Evolutionary conservation across 768 basidiomycete species (phyloP), one percentile per base, ranked within the genome.

Genomic region (Leccinum obscurum): DNA sequence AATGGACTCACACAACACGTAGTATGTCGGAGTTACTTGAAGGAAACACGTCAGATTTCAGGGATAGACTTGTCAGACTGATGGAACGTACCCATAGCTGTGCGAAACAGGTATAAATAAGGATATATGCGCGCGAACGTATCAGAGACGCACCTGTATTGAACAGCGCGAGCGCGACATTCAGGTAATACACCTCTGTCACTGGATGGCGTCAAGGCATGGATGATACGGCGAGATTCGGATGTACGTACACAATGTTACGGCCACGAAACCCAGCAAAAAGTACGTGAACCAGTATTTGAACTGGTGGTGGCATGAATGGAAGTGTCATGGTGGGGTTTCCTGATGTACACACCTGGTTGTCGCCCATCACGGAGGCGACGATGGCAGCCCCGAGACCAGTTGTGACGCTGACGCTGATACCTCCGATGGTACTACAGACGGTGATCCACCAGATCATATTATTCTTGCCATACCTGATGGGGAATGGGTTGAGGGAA

Each of bases 401-500:
- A 34, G 93, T 95, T 14, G 95, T 96, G 57, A 96, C 95, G 66
- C 90, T 93, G 64, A 96, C 93, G 59, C 89, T 92, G 52, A 96
- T 88, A 0, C 97, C 97, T 17, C 97, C 97, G 69, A 99, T 98
- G 83, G 98, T 88, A 63, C 90, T 93, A 76, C 97, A 99, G 50
- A 99, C 92, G 46, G 83, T 79, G 64, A 98, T 95, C 74, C 96
- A 93, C 91, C 92, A 93, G 55, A 98, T 75, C 96, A 98, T 97
- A 69, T 86, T 92, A 76, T 86, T 86, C 76, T 89, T 93, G 54
- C 96, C 95, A 70, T 90, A 92, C 70, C 88, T 86, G 53, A 60
- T 52, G 28, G 22, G 46, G 24, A 20, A 44, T 14, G 20, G 17
- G 17, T 39, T 64, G 48, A 60, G 59, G 11, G 58, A 52, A 17